Percentiles rank a stretch among this genome's conserved stretches.
Evolutionary conservation across 2,329 filamentous ascomycete species (phyloP).

Genomic region (Ophiostoma montium): DNA sequence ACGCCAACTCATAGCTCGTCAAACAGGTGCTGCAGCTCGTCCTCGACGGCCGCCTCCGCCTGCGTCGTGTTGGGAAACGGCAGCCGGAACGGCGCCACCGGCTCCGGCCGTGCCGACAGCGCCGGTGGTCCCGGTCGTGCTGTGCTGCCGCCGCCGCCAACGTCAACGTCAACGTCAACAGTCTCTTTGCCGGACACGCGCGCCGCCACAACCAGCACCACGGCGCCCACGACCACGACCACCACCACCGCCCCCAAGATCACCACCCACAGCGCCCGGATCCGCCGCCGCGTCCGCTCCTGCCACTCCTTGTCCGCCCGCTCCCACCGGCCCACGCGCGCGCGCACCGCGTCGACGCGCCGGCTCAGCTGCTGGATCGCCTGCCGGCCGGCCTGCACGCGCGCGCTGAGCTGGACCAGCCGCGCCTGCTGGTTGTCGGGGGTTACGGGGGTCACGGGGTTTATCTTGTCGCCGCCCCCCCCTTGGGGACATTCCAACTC

Average conservation of each 20-base stretch:
- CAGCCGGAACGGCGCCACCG: constrained; percentile 1
- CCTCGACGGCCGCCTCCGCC: not conserved
- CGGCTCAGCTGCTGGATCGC: constrained; percentile 45
- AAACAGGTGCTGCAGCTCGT: constrained; percentile 8
- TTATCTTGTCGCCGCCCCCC: constrained; percentile 22
- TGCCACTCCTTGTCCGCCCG: constrained; percentile 52
- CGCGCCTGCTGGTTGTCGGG: constrained; percentile 52
- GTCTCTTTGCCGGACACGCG: constrained; percentile 2
- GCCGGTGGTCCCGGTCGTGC: not conserved
- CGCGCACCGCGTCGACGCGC: constrained; percentile 49
- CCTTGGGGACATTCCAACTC: too few relatives aligned
- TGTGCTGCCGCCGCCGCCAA: not conserved
- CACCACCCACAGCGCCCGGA: constrained; percentile 50
- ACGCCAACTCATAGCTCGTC: constrained; percentile 10
- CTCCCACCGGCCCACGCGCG: constrained; percentile 54
- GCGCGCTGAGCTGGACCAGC: constrained; percentile 45
- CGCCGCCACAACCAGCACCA: constrained; percentile 19
- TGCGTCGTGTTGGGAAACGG: constrained; percentile 1
- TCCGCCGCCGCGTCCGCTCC: constrained; percentile 47
- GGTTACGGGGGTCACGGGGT: constrained; percentile 48
- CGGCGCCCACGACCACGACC: constrained; percentile 29
- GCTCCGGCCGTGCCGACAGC: not conserved
- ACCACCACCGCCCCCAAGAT: constrained; percentile 35
- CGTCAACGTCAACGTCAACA: not conserved
- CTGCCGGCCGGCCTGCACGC: constrained; percentile 45